phyloP scores from a whole-genome alignment of 2,329 filamentous ascomycete genomes.

The Aspergillus sp. region DNA sequence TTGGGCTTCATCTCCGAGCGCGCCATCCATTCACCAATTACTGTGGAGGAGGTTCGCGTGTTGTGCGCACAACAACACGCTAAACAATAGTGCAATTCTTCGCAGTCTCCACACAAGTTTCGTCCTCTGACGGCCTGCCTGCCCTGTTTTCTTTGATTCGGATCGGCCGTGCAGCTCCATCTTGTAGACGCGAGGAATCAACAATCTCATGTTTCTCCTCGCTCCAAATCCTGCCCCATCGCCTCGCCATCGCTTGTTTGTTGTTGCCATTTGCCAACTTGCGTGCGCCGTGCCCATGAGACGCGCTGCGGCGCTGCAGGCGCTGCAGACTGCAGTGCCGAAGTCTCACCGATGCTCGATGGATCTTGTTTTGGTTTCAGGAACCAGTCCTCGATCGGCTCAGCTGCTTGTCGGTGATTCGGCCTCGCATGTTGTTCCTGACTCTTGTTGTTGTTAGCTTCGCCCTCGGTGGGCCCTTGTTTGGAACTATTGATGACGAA shows the following conservation, averaged over 20 bases:
- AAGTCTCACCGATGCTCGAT: conserved; percentile 6
- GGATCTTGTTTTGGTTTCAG: not conserved
- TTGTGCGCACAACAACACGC: not conserved
- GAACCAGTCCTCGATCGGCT: not conserved
- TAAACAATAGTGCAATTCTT: not conserved
- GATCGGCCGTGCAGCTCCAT: conserved; percentile 5
- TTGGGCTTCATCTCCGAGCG: conserved; percentile 9
- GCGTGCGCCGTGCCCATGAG: too few species aligned
- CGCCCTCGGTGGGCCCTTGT: not conserved
- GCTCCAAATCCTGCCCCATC: not conserved
- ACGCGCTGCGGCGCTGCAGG: too few species aligned
- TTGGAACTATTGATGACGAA: conserved; percentile 6
- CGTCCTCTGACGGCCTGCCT: not conserved
- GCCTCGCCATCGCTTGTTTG: not conserved
- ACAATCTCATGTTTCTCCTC: not conserved
- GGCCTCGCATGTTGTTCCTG: not conserved
- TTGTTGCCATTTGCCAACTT: not conserved
- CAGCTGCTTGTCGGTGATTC: not conserved
- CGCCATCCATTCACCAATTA: not conserved
- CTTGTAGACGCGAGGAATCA: not conserved
- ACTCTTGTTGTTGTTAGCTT: not conserved
- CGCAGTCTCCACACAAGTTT: not conserved
- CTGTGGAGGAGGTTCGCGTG: conserved; percentile 2
- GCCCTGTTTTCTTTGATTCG: conserved; percentile 9
- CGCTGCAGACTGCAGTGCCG: not conserved